These are phyloP conservation scores for Volvariella surrecta DNA, from an alignment of 1,284 basidiomycete genomes.

Conservation along the genomic window DNA sequence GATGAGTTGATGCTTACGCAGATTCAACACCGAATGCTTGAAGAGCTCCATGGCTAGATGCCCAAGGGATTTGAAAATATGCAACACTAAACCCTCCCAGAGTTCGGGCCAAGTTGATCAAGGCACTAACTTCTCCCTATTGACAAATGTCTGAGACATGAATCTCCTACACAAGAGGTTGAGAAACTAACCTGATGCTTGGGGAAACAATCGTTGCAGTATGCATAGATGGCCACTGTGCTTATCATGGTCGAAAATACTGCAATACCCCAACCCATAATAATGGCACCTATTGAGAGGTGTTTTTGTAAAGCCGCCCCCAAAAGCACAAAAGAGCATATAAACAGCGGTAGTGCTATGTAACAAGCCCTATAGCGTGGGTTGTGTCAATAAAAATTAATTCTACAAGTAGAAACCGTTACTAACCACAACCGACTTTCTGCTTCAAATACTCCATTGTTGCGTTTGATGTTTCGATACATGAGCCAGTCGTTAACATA, in stretches of 20 bases:
- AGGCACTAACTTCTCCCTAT: conserved; percentile 36
- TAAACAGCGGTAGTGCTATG: too few relatives aligned
- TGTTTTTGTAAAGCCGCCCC: conserved; percentile 53
- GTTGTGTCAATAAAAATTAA: conserved; percentile 37
- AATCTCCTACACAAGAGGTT: not conserved
- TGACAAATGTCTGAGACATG: too few relatives aligned
- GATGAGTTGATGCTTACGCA: conserved; percentile 23
- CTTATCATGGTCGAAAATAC: conserved; percentile 55
- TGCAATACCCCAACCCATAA: conserved; percentile 65
- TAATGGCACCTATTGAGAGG: conserved; percentile 42
- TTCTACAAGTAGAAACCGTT: not conserved
- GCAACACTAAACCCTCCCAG: conserved; percentile 12
- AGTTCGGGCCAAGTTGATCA: conserved; percentile 40
- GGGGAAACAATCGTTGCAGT: conserved; percentile 43
- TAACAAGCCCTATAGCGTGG: conserved; percentile 55
- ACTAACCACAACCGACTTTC: conserved; percentile 60
- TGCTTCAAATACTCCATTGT: conserved; percentile 64
- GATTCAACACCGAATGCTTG: conserved; percentile 46
- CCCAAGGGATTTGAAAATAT: conserved; percentile 53
- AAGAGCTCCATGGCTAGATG: conserved; percentile 38
- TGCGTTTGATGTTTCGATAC: conserved; percentile 44
- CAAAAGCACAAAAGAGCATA: conserved; percentile 49
- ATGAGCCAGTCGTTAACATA: conserved; percentile 64
- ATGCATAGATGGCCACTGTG: conserved; percentile 55
- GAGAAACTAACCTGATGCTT: conserved; percentile 31